phyloP scores from a whole-genome alignment of 2,329 filamentous ascomycete species.

The Mollisiaceae sp. region DNA sequence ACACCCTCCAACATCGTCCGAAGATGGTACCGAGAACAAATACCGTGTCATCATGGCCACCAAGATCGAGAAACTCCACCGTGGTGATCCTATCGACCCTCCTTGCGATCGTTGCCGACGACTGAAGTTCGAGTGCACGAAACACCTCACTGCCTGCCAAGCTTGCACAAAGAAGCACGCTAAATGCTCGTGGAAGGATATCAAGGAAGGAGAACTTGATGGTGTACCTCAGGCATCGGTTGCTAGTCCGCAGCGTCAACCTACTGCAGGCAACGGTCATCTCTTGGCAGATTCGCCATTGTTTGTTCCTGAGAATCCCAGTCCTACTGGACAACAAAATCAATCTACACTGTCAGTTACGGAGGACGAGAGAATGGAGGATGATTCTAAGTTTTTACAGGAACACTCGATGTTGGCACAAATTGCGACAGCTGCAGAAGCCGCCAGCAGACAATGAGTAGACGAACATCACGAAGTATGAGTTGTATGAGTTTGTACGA shows the following conservation, averaged over 20 bases:
- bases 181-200: slow-evolving; percentile 83
- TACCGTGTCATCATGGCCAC: slow-evolving; percentile 71
- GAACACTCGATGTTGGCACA: slow-evolving; percentile 10
- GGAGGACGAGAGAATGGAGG: neutral
- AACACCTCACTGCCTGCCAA: slow-evolving; percentile 84
- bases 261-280: neutral
- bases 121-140: slow-evolving; percentile 80
- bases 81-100: slow-evolving; percentile 77
- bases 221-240: slow-evolving; percentile 8
- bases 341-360: neutral
- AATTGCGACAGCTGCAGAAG: slow-evolving; percentile 5
- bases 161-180: slow-evolving; percentile 91
- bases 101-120: slow-evolving; percentile 85
- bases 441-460: neutral
- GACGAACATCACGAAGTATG: neutral
- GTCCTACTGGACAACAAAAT: neutral
- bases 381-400: neutral
- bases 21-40: slow-evolving; percentile 37
- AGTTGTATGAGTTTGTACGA: neutral
- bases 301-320: neutral
- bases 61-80: slow-evolving; percentile 75
- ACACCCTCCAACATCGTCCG: slow-evolving; percentile 31
- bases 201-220: slow-evolving; percentile 70
- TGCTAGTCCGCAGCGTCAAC: neutral
- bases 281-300: neutral